These are phyloP conservation scores for Psilocybe cyanescens DNA, from an alignment of 768 basidiomycete genomes.

Conservation along the genomic window DNA sequence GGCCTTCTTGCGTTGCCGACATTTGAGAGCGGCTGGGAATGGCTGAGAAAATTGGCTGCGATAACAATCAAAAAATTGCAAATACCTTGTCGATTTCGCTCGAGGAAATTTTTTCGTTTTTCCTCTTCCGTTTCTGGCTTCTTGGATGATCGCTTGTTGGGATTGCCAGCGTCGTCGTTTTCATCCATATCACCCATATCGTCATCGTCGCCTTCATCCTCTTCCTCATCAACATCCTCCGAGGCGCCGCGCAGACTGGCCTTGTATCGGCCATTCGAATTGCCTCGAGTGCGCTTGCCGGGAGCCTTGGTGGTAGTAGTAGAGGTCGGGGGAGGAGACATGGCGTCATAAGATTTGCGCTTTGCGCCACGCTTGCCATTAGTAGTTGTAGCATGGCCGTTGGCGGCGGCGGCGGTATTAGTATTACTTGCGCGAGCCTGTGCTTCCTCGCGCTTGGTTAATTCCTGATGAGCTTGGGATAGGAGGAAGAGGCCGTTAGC, in stretches of 20 bases:
- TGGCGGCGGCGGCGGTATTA: conserved; percentile 24
- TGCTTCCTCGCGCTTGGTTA: conserved; percentile 92
- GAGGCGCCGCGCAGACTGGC: conserved; percentile 33
- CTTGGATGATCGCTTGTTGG: conserved; percentile 43
- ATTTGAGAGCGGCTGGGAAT: conserved; percentile 88
- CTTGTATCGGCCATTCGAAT: conserved; percentile 34
- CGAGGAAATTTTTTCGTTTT: conserved; percentile 95
- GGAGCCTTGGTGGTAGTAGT: conserved; percentile 25
- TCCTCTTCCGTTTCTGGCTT: conserved; percentile 98
- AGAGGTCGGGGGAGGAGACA: conserved; percentile 35
- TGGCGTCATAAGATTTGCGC: conserved; percentile 66
- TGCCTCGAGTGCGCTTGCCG: conserved; percentile 43
- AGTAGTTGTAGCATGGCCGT: conserved; percentile 37
- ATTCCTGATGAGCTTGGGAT: conserved; percentile 94
- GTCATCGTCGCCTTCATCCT: conserved; percentile 43
- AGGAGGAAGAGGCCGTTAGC: conserved; percentile 94
- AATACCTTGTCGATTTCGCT: conserved; percentile 95
- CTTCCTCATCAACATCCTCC: conserved; percentile 41
- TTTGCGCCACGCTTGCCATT: conserved; percentile 62
- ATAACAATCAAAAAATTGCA: background rate
- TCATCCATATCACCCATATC: conserved; percentile 44
- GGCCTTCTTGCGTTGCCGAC: conserved; percentile 98
- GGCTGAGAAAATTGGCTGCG: conserved; percentile 1
- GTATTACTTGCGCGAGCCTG: conserved; percentile 60
- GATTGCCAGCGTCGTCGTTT: conserved; percentile 23